Conservation (phyloP, 192 early-diverging fungal genomes). For the Pilaira anomala region DNA sequence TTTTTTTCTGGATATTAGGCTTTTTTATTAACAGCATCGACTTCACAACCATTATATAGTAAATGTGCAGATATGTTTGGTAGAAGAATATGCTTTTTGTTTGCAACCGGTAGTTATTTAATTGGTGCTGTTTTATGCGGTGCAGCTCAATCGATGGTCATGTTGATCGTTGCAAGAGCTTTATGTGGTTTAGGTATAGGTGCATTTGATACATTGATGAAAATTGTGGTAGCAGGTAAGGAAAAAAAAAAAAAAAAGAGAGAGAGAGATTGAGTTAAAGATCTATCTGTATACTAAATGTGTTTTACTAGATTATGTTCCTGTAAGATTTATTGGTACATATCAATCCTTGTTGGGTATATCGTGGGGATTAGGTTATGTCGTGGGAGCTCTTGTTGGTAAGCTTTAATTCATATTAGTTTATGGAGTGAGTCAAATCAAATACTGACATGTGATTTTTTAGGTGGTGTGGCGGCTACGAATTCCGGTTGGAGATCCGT, state of each 20-base stretch:
- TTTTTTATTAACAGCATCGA: constrained; percentile 45
- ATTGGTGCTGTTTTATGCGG: constrained; percentile 76
- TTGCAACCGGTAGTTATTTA: constrained; percentile 74
- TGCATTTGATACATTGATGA: constrained; percentile 44
- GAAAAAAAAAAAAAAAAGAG: neutral
- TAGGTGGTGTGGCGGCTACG: constrained; percentile 45
- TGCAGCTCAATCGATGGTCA: constrained; percentile 47
- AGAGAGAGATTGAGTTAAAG: neutral
- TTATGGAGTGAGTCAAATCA: neutral
- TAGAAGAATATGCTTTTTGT: constrained; percentile 52
- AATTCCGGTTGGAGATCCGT: constrained; percentile 31
- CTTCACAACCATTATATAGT: constrained; percentile 45
- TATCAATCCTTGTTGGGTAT: constrained; percentile 30
- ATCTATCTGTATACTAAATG: neutral
- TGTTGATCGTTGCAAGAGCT: constrained; percentile 53
- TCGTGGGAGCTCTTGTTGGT: constrained; percentile 31
- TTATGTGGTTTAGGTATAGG: constrained; percentile 55
- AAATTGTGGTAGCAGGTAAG: constrained; percentile 47
- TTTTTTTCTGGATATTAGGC: constrained; percentile 20
- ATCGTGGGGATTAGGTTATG: constrained; percentile 31
- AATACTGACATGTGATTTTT: neutral
- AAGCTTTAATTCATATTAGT: constrained; percentile 9
- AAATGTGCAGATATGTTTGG: constrained; percentile 51
- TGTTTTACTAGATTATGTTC: constrained; percentile 28
- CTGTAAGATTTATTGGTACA: constrained; percentile 31